These are phyloP conservation scores for Lepidium africanum DNA, from an alignment of 345 rosid species.

Conservation along the genomic window DNA sequence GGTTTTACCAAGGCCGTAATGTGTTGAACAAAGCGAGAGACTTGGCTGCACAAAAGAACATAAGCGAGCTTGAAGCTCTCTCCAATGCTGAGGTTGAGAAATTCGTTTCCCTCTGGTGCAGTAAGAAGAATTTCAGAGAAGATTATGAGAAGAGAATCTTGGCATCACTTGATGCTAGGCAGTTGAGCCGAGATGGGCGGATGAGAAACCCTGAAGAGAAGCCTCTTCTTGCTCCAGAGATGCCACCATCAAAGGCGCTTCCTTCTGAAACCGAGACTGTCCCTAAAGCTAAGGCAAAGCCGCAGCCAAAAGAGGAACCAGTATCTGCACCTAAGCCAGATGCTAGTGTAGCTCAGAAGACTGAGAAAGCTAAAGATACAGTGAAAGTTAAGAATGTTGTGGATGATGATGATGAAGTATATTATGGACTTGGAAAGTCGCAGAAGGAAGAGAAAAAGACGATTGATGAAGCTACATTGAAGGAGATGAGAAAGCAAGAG, in stretches of 20 bases:
- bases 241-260: slow-evolving; percentile 25
- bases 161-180: slow-evolving; percentile 63
- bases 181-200: slow-evolving; percentile 79
- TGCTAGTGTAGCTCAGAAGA: slow-evolving; percentile 14
- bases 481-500: slow-evolving; percentile 85
- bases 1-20: slow-evolving; percentile 38
- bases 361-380: slow-evolving; percentile 29
- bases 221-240: slow-evolving; percentile 47
- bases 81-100: slow-evolving; percentile 56
- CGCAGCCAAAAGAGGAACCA: slow-evolving; percentile 50
- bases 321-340: slow-evolving; percentile 44
- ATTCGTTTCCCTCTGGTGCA: slow-evolving; percentile 68
- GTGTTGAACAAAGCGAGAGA: slow-evolving; percentile 50
- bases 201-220: slow-evolving; percentile 81
- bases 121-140: slow-evolving; percentile 64
- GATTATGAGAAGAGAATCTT: slow-evolving; percentile 80
- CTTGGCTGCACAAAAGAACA: slow-evolving; percentile 53
- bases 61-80: slow-evolving; percentile 50
- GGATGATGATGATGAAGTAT: slow-evolving; percentile 40
- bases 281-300: slow-evolving; percentile 46
- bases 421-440: slow-evolving; percentile 28
- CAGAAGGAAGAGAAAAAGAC: slow-evolving; percentile 35
- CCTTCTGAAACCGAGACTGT: slow-evolving; percentile 24
- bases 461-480: slow-evolving; percentile 59
- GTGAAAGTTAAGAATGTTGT: slow-evolving; percentile 31